Percentiles rank a stretch among this genome's conserved stretches.
These are phyloP conservation scores for Dalechampia spathulata DNA, from an alignment of 441 rosid species.

Conservation along the genomic window DNA sequence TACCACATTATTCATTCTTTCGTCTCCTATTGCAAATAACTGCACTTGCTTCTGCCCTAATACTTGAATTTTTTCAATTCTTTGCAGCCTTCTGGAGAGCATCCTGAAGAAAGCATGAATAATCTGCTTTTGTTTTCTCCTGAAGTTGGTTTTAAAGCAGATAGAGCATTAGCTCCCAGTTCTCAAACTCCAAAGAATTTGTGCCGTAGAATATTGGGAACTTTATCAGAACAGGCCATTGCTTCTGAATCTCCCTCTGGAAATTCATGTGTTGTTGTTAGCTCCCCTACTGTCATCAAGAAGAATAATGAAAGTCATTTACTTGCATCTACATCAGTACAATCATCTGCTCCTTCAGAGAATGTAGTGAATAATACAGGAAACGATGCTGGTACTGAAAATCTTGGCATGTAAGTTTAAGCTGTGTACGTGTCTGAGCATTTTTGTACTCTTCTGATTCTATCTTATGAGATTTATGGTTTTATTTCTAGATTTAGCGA, in stretches of 20 bases:
- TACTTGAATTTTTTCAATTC: not conserved
- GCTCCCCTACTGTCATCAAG: slow-evolving; percentile 43
- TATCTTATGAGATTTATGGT: slow-evolving; percentile 5
- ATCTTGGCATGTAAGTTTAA: slow-evolving; percentile 53
- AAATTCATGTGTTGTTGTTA: slow-evolving; percentile 37
- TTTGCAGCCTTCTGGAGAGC: slow-evolving; percentile 37
- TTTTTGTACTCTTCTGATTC: not conserved
- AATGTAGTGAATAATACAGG: slow-evolving; percentile 27
- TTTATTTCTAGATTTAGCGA: slow-evolving; percentile 61
- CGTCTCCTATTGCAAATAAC: not conserved
- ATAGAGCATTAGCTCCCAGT: slow-evolving; percentile 28
- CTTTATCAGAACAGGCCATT: slow-evolving; percentile 36
- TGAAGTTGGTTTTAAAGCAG: slow-evolving; percentile 38
- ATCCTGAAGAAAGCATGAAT: slow-evolving; percentile 46
- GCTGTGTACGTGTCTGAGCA: not conserved
- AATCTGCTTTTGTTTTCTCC: slow-evolving; percentile 57
- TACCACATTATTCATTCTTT: too few species aligned
- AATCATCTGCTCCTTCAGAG: slow-evolving; percentile 35
- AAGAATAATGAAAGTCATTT: slow-evolving; percentile 42
- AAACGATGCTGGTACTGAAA: slow-evolving; percentile 46
- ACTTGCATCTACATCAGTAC: slow-evolving; percentile 25
- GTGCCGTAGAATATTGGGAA: slow-evolving; percentile 32
- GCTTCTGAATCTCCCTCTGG: slow-evolving; percentile 44
- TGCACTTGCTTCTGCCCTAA: not conserved
- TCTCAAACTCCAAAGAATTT: slow-evolving; percentile 44